phyloP scores from a whole-genome alignment of 2,329 filamentous ascomycete species.

The Ophiostoma novo-ulmi region DNA sequence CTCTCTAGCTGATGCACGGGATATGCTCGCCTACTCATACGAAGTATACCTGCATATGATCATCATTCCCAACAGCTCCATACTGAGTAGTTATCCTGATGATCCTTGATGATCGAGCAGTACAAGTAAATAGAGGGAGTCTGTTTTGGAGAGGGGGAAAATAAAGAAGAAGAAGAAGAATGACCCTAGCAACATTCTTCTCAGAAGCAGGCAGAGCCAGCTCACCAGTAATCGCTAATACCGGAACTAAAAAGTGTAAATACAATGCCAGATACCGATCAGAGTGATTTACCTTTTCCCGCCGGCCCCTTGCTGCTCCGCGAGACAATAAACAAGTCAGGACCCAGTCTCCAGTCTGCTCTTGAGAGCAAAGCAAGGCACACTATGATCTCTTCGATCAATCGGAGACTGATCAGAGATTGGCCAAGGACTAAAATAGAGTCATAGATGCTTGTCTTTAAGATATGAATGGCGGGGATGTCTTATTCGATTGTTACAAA shows the following conservation, averaged over 20 bases:
- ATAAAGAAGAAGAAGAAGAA: neutral
- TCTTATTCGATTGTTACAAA: neutral
- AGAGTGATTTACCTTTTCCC: neutral
- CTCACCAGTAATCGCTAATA: neutral
- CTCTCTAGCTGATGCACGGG: neutral
- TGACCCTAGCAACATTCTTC: neutral
- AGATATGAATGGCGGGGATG: neutral
- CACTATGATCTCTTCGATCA: neutral
- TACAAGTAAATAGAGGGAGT: neutral
- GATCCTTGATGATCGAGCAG: neutral
- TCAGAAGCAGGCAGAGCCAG: neutral
- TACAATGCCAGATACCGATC: slow-evolving; percentile 1
- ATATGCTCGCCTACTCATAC: neutral
- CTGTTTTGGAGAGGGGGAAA: neutral
- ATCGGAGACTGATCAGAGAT: neutral
- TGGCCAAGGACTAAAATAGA: neutral
- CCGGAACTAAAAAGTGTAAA: neutral
- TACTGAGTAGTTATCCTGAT: neutral
- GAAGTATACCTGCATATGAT: neutral
- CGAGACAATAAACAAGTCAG: neutral
- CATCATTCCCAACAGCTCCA: neutral
- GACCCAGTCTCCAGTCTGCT: neutral
- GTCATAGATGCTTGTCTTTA: neutral
- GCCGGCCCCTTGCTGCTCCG: slow-evolving; percentile 3
- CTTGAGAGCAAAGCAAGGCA: neutral